Evolutionary conservation across 2,329 filamentous ascomycete genomes (phyloP), one percentile per base, ranked within the genome.

Genomic region (Tolypocladium endophyticum): DNA sequence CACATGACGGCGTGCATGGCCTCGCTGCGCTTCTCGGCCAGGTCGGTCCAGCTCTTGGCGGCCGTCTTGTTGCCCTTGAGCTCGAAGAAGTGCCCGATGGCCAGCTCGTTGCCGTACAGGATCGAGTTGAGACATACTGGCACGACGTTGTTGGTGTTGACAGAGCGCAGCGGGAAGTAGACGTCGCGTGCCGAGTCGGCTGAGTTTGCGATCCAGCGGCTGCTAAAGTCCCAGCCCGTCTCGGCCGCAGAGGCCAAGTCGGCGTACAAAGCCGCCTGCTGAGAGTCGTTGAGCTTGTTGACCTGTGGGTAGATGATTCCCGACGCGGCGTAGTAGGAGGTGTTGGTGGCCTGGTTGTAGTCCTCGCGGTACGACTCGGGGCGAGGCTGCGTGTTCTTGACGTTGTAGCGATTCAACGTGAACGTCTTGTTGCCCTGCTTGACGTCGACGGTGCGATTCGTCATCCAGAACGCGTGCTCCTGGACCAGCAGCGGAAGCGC

Each of bases 41-140:
- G 69, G 4, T 74, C 66, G 7, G 73, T 71, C 79, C 83, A 88
- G 12, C 72, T 64, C 9, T 72, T 69, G 2, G 82, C 81, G 1
- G 73, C 79, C 1, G 74, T 77, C 36, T 70, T 66, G 68, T 87
- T 82, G 59, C 82, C 82, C 0, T 75, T 75, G 28, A 71, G 68
- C 47, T 77, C 74, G 62, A 83, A 76, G 68, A 87, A 86, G 2
- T 73, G 66, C 14, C 81, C 76, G 58, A 88, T 85, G 57, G 79
- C 76, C 2, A 82, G 73, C 66, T 89, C 86, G 63, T 87, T 87
- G 65, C 79, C 79, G 69, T 88, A 89, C 11, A 89, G 72, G 53
- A 88, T 87, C 1, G 85, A 82, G 71, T 89, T 88, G 62, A 89
- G 77, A 59, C 88, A 86, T 2, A 89, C 83, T 1, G 84, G 83